Percentiles rank a stretch among this genome's conserved stretches.
Conservation (phyloP, 768 basidiomycete species). For the Amylocystis lapponica region DNA sequence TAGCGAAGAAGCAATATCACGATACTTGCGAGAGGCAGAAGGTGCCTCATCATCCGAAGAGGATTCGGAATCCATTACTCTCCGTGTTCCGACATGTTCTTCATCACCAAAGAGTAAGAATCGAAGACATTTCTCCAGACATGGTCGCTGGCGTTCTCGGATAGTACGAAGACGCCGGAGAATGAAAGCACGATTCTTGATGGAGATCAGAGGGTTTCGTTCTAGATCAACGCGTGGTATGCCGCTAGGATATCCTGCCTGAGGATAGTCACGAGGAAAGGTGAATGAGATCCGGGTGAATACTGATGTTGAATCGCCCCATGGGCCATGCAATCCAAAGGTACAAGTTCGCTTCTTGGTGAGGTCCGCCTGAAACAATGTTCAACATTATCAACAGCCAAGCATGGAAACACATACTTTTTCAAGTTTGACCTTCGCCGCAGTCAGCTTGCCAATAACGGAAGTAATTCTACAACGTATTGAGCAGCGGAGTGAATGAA, state of each 20-base stretch:
- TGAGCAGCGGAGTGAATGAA: conserved; percentile 2
- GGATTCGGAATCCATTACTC: conserved; percentile 49
- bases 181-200: conserved; percentile 72
- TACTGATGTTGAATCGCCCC: conserved; percentile 81
- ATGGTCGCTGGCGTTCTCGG: conserved; percentile 69
- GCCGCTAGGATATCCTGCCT: conserved; percentile 52
- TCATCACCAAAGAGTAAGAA: conserved; percentile 70
- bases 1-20: conserved; percentile 48
- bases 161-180: conserved; percentile 69
- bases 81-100: conserved; percentile 27
- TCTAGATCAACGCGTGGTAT: conserved; percentile 79
- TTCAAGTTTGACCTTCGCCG: conserved; percentile 77
- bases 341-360: conserved; percentile 76
- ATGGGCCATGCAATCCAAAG: conserved; percentile 82
- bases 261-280: conserved; percentile 81
- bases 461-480: conserved; percentile 54
- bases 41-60: conserved; percentile 59
- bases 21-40: conserved; percentile 29
- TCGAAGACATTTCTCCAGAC: conserved; percentile 76
- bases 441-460: conserved; percentile 58
- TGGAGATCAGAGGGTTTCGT: conserved; percentile 72
- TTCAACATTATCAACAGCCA: conserved; percentile 1
- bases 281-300: conserved; percentile 87
- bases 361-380: conserved; percentile 49
- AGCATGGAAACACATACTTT: conserved; percentile 44